Percentiles rank a stretch among this genome's conserved stretches.
These are phyloP conservation scores for Boletus rubropictus DNA, from an alignment of 768 basidiomycete genomes.

Conservation along the genomic window DNA sequence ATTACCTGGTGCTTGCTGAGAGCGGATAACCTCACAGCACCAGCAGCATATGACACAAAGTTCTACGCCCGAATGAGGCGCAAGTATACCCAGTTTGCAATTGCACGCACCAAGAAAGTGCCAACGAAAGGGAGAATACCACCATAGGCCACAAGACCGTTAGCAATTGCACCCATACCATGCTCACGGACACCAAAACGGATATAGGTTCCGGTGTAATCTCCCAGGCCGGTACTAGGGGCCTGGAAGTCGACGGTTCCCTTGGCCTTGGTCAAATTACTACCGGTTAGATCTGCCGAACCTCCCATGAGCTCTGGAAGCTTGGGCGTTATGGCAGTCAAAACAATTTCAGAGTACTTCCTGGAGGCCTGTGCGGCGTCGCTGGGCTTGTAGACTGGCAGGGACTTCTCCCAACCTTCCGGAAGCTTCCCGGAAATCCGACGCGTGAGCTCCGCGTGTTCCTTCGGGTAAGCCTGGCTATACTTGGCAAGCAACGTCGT, in stretches of 20 bases:
- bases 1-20: constrained; percentile 87
- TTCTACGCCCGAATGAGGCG: constrained; percentile 44
- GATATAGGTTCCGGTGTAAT: constrained; percentile 83
- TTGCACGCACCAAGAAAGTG: constrained; percentile 74
- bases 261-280: constrained; percentile 87
- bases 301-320: constrained; percentile 87
- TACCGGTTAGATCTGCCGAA: constrained; percentile 88
- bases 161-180: constrained; percentile 93
- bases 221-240: constrained; percentile 77
- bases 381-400: constrained; percentile 78
- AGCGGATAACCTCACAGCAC: constrained; percentile 87
- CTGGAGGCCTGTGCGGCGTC: constrained; percentile 87
- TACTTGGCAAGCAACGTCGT: constrained; percentile 61
- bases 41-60: constrained; percentile 91
- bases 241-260: constrained; percentile 86
- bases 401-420: constrained; percentile 75
- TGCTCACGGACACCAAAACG: constrained; percentile 98
- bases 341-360: constrained; percentile 86
- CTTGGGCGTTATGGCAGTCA: constrained; percentile 65
- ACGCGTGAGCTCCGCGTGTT: constrained; percentile 81
- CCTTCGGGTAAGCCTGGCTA: constrained; percentile 70
- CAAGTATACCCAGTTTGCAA: background rate
- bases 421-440: constrained; percentile 82
- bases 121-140: constrained; percentile 86
- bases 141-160: constrained; percentile 86